Conservation (phyloP, 768 basidiomycete genomes). For the Suillus hirtellus region DNA sequence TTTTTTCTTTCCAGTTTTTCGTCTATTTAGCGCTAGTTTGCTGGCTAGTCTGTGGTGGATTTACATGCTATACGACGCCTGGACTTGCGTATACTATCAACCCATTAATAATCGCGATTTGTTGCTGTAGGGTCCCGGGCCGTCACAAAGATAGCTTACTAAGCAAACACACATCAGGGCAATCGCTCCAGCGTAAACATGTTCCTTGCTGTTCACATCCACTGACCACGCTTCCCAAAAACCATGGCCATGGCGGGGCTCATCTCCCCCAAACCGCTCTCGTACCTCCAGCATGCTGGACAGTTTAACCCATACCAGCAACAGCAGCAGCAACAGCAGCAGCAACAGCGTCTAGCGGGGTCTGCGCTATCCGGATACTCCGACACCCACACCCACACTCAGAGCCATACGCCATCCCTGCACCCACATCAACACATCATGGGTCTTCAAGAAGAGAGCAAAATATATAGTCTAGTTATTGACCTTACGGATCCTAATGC, state of each 20-base stretch:
- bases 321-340: constrained; percentile 29
- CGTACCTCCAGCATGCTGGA: constrained; percentile 62
- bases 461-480: constrained; percentile 90
- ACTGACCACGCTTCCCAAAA: constrained; percentile 8
- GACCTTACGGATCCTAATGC: constrained; percentile 80
- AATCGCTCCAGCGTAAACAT: neutral
- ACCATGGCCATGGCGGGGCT: constrained; percentile 53
- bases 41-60: constrained; percentile 7
- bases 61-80: constrained; percentile 4
- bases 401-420: constrained; percentile 49
- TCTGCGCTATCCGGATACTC: constrained; percentile 45
- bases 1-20: neutral
- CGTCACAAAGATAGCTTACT: neutral
- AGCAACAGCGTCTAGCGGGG: constrained; percentile 29
- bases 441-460: constrained; percentile 63
- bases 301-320: constrained; percentile 64
- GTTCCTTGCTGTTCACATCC: neutral
- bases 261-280: constrained; percentile 60
- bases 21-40: constrained; percentile 3
- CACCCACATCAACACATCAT: constrained; percentile 57
- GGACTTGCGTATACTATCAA: constrained; percentile 5
- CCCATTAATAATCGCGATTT: constrained; percentile 1
- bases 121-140: neutral
- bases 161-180: neutral
- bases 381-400: constrained; percentile 31